Conservation (phyloP, 2,329 filamentous ascomycete genomes). For the Fusarium sp. region DNA sequence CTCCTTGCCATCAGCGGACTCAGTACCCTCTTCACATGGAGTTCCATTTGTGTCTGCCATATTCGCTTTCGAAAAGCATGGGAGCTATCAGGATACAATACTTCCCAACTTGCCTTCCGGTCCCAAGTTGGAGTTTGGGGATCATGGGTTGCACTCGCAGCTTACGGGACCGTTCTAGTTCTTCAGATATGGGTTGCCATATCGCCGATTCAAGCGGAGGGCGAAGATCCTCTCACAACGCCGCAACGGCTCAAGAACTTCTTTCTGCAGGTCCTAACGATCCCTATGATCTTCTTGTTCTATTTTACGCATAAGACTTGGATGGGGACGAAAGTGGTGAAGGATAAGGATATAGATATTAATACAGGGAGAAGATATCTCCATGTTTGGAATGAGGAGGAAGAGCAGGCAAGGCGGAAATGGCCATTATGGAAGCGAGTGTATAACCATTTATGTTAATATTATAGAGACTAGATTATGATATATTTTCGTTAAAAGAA, state of each 20-base stretch:
- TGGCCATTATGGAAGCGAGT: slow-evolving; percentile 81
- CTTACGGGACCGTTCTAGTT: slow-evolving; percentile 80
- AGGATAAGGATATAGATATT: slow-evolving; percentile 80
- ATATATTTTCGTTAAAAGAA: not conserved
- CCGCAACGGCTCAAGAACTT: slow-evolving; percentile 67
- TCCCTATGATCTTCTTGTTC: slow-evolving; percentile 72
- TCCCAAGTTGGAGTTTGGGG: slow-evolving; percentile 83
- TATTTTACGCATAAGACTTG: slow-evolving; percentile 81
- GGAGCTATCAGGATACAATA: slow-evolving; percentile 70
- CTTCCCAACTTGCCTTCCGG: slow-evolving; percentile 81
- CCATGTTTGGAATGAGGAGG: slow-evolving; percentile 80
- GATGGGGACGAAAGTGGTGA: slow-evolving; percentile 73
- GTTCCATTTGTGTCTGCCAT: slow-evolving; percentile 83
- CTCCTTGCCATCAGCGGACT: slow-evolving; percentile 79
- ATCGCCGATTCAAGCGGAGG: slow-evolving; percentile 65
- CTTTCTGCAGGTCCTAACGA: slow-evolving; percentile 75
- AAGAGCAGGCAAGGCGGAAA: slow-evolving; percentile 68
- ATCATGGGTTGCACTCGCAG: slow-evolving; percentile 80
- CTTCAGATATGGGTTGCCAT: slow-evolving; percentile 90
- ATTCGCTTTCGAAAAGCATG: slow-evolving; percentile 88
- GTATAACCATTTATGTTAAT: slow-evolving; percentile 76
- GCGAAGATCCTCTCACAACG: not conserved
- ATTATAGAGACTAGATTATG: not conserved
- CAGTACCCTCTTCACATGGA: slow-evolving; percentile 80
- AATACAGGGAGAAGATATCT: slow-evolving; percentile 85